Base-by-base conservation (phyloP, 1,284 basidiomycete species). In the Lignosus rhinocerotis region DNA sequence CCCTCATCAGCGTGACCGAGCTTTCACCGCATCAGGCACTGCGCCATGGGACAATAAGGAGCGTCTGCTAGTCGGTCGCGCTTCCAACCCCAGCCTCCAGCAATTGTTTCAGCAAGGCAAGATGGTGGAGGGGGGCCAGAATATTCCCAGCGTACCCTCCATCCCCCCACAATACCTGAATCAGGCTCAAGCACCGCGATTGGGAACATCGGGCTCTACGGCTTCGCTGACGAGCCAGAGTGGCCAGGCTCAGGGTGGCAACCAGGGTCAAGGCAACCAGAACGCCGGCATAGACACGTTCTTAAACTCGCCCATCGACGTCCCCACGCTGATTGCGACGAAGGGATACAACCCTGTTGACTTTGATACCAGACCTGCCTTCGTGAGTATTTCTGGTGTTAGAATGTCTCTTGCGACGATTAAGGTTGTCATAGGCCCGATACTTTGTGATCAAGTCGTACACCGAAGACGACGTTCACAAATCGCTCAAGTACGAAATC, bases 401-500 rank as follows among this genome's bases (percentile, higher is more conserved):
- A 34, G 21, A 32, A 30, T 45, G 42, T 54, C 49, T 31, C 44
- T 31, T 21, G 17, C 55, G 39, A 38, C 43, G 41, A 58, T 52
- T 64, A 53, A 63, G 41, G 39, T 59, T 32, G 21, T 52, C 36
- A 21, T 58, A 92, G 86, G 94, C 95, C 8, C 84, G 94, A 16
- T 98, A 84, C 77, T 97, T 97, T 69, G 95, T 98, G 32, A 98
- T 98, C 83, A 97, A 98, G 74, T 95, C 92, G 0, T 98, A 96
- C 75, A 98, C 95, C 2, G 95, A 98, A 73, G 95, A 98, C 67
- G 95, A 98, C 69, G 96, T 98, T 1, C 95, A 97, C 76, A 97
- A 97, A 73, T 94, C 92, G 12, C 82, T 96, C 66, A 96, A 96
- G 70, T 95, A 95, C 70, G 95, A 96, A 75, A 97, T 97, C 61